phyloP scores from a whole-genome alignment of 805 yeast species.

The Naumovozyma dairenensis region DNA sequence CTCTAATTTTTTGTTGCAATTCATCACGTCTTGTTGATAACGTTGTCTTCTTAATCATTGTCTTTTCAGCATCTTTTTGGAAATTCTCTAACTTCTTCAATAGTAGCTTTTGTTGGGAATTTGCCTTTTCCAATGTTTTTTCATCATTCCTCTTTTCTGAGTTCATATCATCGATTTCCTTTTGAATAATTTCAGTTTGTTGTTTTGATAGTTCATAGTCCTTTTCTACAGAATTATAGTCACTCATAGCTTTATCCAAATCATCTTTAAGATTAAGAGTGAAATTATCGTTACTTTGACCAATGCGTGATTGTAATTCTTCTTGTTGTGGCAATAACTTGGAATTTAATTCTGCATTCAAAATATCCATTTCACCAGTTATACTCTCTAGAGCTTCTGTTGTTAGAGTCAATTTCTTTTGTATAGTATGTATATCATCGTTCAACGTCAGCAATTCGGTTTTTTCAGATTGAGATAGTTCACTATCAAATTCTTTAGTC shows the following conservation, averaged over 20 bases:
- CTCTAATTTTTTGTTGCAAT: slow-evolving; percentile 61
- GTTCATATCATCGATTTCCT: slow-evolving; percentile 22
- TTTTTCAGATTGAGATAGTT: slow-evolving; percentile 42
- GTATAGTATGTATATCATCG: slow-evolving; percentile 34
- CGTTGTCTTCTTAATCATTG: slow-evolving; percentile 50
- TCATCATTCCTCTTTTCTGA: slow-evolving; percentile 29
- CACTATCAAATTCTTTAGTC: slow-evolving; percentile 41
- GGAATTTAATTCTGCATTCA: slow-evolving; percentile 50
- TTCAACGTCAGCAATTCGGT: slow-evolving; percentile 33
- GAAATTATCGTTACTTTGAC: slow-evolving; percentile 9
- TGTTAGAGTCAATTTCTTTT: slow-evolving; percentile 35
- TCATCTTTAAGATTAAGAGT: slow-evolving; percentile 11
- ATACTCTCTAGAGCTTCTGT: slow-evolving; percentile 17
- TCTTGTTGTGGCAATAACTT: slow-evolving; percentile 45
- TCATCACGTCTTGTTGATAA: slow-evolving; percentile 58
- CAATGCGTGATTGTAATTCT: slow-evolving; percentile 27
- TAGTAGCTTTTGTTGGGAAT: slow-evolving; percentile 45
- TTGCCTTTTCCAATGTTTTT: slow-evolving; percentile 37
- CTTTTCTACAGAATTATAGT: slow-evolving; percentile 15
- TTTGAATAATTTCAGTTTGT: slow-evolving; percentile 23
- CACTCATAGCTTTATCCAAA: slow-evolving; percentile 16
- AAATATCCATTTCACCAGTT: slow-evolving; percentile 18
- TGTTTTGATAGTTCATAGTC: slow-evolving; percentile 25
- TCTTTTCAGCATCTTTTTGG: slow-evolving; percentile 56
- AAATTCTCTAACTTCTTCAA: slow-evolving; percentile 49